These are phyloP conservation scores for Ambrosia trifida DNA, from an alignment of 129 eudicot species.

Conservation along the genomic window DNA sequence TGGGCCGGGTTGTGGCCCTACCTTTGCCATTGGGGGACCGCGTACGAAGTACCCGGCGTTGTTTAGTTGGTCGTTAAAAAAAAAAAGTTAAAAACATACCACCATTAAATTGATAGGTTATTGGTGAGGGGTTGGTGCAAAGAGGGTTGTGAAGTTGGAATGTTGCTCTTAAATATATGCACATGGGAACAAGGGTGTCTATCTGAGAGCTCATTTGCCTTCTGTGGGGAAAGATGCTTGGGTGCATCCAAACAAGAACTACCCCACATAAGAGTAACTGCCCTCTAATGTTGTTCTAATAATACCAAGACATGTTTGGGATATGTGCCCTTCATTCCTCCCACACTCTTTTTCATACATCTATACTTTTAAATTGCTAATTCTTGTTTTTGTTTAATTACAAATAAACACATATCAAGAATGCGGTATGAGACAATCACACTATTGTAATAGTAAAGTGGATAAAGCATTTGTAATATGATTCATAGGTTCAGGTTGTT, in stretches of 20 bases:
- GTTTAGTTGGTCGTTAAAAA: too few relatives aligned
- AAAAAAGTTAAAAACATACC: neutral
- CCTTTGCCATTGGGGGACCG: too few relatives aligned
- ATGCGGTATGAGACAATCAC: constrained; percentile 2
- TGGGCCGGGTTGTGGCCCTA: too few relatives aligned
- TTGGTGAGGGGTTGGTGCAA: constrained; percentile 7
- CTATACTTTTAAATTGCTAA: neutral
- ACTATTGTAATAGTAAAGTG: neutral
- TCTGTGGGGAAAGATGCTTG: constrained; percentile 58
- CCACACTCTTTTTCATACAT: constrained; percentile 11
- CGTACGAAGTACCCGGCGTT: too few relatives aligned
- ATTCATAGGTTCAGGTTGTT: neutral
- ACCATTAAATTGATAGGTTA: neutral
- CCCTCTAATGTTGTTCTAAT: constrained; percentile 65
- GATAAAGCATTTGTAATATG: neutral
- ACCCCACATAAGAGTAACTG: constrained; percentile 58
- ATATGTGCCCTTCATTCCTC: constrained; percentile 44
- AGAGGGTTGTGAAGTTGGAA: constrained; percentile 48
- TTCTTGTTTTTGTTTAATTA: neutral
- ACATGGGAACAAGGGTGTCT: constrained; percentile 67
- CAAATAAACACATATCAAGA: neutral
- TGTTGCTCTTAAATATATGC: constrained; percentile 60
- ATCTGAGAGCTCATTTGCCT: constrained; percentile 46
- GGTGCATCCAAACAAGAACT: constrained; percentile 52
- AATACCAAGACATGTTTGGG: constrained; percentile 69